Conservation (phyloP, 345 rosid species). For the Zanthoxylum bungeanum region DNA sequence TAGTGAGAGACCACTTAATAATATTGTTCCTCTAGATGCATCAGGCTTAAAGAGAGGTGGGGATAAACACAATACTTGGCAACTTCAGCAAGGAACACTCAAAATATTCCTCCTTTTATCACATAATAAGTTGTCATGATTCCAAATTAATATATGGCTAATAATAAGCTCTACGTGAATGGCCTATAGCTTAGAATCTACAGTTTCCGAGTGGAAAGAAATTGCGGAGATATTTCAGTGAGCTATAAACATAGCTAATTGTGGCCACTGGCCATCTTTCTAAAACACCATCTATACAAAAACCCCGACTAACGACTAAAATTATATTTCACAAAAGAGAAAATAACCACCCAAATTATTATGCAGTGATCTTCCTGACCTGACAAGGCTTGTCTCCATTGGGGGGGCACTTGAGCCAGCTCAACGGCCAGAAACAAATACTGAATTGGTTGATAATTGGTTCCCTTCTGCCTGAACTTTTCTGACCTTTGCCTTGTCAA, state of each 20-base stretch:
- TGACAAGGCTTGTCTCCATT: slow-evolving; percentile 4
- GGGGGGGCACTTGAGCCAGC: slow-evolving; percentile 18
- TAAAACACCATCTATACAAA: slow-evolving; percentile 40
- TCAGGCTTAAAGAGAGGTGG: neutral
- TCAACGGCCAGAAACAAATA: slow-evolving; percentile 83
- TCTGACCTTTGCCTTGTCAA: slow-evolving; percentile 79
- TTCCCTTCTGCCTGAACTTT: slow-evolving; percentile 62
- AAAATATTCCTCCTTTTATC: slow-evolving; percentile 1
- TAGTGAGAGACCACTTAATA: neutral
- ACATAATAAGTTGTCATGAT: slow-evolving; percentile 4
- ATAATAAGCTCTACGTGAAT: slow-evolving; percentile 31
- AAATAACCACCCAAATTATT: slow-evolving; percentile 20
- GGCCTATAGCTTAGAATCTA: slow-evolving; percentile 17
- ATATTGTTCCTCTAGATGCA: too few relatives aligned
- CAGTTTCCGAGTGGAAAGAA: slow-evolving; percentile 23
- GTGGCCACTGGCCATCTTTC: slow-evolving; percentile 26
- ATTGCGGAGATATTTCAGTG: slow-evolving; percentile 17
- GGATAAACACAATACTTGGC: neutral
- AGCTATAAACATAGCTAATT: slow-evolving; percentile 27
- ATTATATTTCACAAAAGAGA: slow-evolving; percentile 22
- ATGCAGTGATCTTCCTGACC: slow-evolving; percentile 21
- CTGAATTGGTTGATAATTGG: slow-evolving; percentile 56
- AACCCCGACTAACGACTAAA: slow-evolving; percentile 14
- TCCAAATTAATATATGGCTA: slow-evolving; percentile 19
- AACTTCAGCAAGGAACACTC: neutral